These are phyloP conservation scores for Aristolochia californica DNA, from an alignment of 164 flowering plant species.

Conservation along the genomic window DNA sequence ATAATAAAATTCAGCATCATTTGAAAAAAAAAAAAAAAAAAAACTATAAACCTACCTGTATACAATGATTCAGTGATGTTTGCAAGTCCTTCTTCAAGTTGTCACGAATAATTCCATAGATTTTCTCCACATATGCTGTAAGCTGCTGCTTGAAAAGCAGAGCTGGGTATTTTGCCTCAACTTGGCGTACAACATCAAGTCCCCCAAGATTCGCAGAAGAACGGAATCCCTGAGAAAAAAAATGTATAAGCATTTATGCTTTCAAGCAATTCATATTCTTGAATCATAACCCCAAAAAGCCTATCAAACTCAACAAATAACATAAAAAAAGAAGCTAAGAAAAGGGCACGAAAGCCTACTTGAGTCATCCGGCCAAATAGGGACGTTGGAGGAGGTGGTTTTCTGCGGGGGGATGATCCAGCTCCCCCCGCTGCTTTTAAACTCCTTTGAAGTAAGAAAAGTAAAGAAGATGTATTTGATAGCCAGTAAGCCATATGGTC, in stretches of 20 bases:
- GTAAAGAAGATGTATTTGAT: slow-evolving; percentile 70
- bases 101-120: slow-evolving; percentile 90
- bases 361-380: slow-evolving; percentile 82
- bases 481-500: slow-evolving; percentile 96
- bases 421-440: slow-evolving; percentile 50
- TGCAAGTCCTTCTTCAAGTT: slow-evolving; percentile 82
- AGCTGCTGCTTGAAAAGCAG: slow-evolving; percentile 97
- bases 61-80: slow-evolving; percentile 65
- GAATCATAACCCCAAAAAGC: too few relatives aligned
- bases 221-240: slow-evolving; percentile 71
- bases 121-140: slow-evolving; percentile 98
- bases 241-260: not conserved
- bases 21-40: too few relatives aligned
- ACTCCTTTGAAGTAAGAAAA: slow-evolving; percentile 81
- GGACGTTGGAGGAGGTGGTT: slow-evolving; percentile 67
- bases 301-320: not conserved
- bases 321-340: too few relatives aligned
- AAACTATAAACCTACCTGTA: slow-evolving; percentile 44
- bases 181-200: slow-evolving; percentile 66
- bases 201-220: slow-evolving; percentile 55
- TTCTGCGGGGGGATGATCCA: slow-evolving; percentile 46
- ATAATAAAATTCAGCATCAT: too few relatives aligned
- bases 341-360: slow-evolving; percentile 17
- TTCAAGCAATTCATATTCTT: too few relatives aligned
- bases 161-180: slow-evolving; percentile 97